phyloP scores from a whole-genome alignment of 306 rosid genomes.

The Malus asiatica region DNA sequence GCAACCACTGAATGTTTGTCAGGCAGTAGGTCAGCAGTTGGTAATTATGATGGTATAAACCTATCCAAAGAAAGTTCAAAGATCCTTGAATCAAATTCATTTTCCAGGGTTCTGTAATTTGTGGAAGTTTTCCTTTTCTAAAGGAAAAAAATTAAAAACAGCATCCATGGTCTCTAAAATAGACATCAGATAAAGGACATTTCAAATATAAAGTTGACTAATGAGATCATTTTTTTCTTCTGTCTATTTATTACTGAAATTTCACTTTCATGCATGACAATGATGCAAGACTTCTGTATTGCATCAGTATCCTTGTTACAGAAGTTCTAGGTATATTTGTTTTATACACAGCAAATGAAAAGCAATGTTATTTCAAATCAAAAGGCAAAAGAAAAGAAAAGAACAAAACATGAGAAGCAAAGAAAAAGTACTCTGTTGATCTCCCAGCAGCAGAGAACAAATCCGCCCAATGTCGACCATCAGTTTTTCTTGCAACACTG shows the following conservation, averaged over 20 bases:
- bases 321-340: not conserved
- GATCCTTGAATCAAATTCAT: not conserved
- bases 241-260: not conserved
- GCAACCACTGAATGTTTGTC: too few relatives aligned
- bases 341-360: not conserved
- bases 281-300: not conserved
- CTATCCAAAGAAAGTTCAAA: not conserved
- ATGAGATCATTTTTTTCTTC: not conserved
- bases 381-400: slow-evolving; percentile 14
- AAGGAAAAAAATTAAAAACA: not conserved
- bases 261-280: not conserved
- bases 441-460: slow-evolving; percentile 91
- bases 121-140: not conserved
- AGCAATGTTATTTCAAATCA: not conserved
- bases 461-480: slow-evolving; percentile 99
- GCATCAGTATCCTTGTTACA: not conserved
- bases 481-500: slow-evolving; percentile 98
- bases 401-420: not conserved
- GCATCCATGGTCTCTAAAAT: not conserved
- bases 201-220: not conserved
- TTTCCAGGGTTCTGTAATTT: not conserved
- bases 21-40: not conserved
- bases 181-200: not conserved
- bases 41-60: not conserved
- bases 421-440: slow-evolving; percentile 74